Base-by-base conservation (phyloP, 805 yeast species). In the Ogataea populi-albae region DNA sequence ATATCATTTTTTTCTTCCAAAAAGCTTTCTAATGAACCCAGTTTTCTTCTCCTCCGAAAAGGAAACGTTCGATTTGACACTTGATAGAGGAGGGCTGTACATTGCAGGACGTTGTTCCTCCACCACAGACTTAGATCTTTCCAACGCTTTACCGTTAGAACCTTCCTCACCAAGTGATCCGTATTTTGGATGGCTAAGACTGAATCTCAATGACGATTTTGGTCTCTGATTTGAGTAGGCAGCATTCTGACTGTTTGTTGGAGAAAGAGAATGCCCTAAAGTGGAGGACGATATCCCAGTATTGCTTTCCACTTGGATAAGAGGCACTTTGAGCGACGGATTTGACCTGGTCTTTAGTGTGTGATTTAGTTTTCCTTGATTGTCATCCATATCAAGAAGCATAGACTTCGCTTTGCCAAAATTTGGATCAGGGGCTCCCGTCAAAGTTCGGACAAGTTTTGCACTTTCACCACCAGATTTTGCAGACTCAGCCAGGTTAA, bases 401-500 rank as follows among this genome's bases (percentile, higher is more conserved):
- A 61, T 59, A 24, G 64, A 58, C 34, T 51, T 57, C 4, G 51
- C 40, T 16, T 45, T 40, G 20, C 49, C 47, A 27, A 41, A 50
- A 8, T 39, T 17, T 16, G 51, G 55, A 29, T 58, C 64, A 1
- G 68, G 66, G 2, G 65, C 61, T 6, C 71, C 73, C 0, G 75
- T 68, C 17, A 69, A 45, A 0, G 66, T 55, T 21, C 73, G 54
- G 19, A 70, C 68, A 14, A 69, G 43, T 24, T 59, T 60, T 0
- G 68, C 69, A 11, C 65, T 62, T 33, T 61, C 66, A 10, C 58
- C 62, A 14, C 65, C 69, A 16, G 42, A 41, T 21, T 43, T 50
- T 3, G 68, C 67, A n/a, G 62, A 59, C 26, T 57, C 62, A 4
- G 66, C 67, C 35, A 63, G 49, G 22, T 52, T 47, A 16, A 58